Percentiles rank a stretch among this genome's conserved stretches.
These are phyloP conservation scores for Coemansia guatemalensis DNA, from an alignment of 192 early-diverging fungal genomes.

Conservation along the genomic window DNA sequence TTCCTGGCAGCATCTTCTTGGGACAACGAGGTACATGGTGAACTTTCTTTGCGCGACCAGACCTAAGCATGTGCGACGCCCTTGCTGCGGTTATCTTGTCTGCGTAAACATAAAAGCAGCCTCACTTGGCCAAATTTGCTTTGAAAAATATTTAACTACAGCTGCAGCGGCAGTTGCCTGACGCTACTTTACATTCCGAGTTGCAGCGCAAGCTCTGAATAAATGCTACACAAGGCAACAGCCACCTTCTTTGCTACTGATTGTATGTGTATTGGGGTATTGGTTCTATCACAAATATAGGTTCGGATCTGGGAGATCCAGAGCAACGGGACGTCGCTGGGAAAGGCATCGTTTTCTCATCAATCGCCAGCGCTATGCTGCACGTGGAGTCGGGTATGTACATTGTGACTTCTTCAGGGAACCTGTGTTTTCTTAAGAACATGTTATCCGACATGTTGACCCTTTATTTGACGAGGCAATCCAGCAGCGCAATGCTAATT, in stretches of 20 bases:
- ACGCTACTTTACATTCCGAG: neutral
- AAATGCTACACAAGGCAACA: too few relatives aligned
- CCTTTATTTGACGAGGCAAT: neutral
- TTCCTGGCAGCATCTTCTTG: conserved; percentile 86
- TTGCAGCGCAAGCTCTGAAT: too few relatives aligned
- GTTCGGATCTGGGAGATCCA: conserved; percentile 93
- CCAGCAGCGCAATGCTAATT: neutral
- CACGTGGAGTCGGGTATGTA: conserved; percentile 68
- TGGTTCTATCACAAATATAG: conserved; percentile 39
- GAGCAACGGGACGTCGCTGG: conserved; percentile 66
- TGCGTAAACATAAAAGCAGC: too few relatives aligned
- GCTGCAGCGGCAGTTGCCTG: neutral
- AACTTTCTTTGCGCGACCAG: neutral
- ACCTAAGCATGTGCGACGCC: too few relatives aligned
- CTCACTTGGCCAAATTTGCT: too few relatives aligned
- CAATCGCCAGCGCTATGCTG: conserved; percentile 80
- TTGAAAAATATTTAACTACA: too few relatives aligned
- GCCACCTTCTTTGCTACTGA: too few relatives aligned
- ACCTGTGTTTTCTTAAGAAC: neutral
- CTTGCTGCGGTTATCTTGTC: too few relatives aligned
- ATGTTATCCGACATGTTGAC: neutral
- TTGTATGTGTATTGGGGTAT: too few relatives aligned
- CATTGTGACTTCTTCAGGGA: neutral
- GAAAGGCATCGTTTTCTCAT: conserved; percentile 80
- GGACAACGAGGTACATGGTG: conserved; percentile 65